phyloP scores from a whole-genome alignment of 2,329 filamentous ascomycete species.

The Juglanconis juglandina region DNA sequence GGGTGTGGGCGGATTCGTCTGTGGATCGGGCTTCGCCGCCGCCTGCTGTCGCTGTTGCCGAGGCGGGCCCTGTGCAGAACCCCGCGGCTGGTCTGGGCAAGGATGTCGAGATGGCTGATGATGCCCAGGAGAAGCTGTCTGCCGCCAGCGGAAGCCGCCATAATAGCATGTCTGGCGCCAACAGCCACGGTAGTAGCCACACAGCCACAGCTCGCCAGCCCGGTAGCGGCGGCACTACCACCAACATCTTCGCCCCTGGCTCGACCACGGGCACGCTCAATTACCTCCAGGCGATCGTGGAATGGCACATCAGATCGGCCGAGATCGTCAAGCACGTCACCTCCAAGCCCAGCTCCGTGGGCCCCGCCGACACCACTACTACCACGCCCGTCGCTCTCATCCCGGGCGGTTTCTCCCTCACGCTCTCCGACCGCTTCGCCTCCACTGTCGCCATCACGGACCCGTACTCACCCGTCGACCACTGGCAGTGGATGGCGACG shows the following conservation, averaged over 20 bases:
- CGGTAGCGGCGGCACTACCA: not conserved
- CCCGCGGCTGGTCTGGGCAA: not conserved
- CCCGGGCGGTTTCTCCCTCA: constrained; percentile 74
- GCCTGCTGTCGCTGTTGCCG: not conserved
- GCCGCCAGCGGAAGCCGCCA: constrained; percentile 1
- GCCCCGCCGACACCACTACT: constrained; percentile 3
- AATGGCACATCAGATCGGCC: constrained; percentile 73
- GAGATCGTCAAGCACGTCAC: constrained; percentile 61
- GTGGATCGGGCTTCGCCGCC: not conserved
- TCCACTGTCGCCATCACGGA: constrained; percentile 71
- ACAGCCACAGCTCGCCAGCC: not conserved
- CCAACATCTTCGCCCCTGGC: not conserved
- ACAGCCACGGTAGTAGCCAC: not conserved
- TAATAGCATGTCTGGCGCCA: constrained; percentile 1
- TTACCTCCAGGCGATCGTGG: constrained; percentile 66
- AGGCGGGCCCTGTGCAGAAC: constrained; percentile 34
- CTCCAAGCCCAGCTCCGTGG: constrained; percentile 18
- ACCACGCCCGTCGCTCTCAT: constrained; percentile 70
- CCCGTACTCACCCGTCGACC: constrained; percentile 75
- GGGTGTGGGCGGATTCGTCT: constrained; percentile 38
- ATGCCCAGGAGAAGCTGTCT: not conserved
- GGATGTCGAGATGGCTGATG: constrained; percentile 9
- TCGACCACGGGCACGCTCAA: constrained; percentile 23
- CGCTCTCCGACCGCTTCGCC: constrained; percentile 72
- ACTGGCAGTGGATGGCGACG: constrained; percentile 97